Percentiles rank a stretch among this genome's conserved stretches.
These are phyloP conservation scores for Oxyria digyna DNA, from an alignment of 148 eudicot genomes.

Conservation along the genomic window DNA sequence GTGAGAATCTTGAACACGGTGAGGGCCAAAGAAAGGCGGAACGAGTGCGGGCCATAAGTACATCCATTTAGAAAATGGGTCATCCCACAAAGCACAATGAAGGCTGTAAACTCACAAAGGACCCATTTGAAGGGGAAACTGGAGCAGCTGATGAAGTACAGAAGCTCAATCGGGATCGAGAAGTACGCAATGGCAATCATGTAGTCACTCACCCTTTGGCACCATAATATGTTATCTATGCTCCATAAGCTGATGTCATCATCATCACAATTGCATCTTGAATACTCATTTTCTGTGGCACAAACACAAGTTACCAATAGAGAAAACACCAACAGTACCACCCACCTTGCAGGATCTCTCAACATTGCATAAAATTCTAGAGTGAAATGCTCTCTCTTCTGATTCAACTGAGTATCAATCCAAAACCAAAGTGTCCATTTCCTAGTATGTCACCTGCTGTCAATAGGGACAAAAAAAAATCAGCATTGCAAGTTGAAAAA, in stretches of 20 bases:
- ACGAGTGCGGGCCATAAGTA: conserved; percentile 42
- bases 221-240: conserved; percentile 25
- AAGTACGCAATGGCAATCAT: conserved; percentile 51
- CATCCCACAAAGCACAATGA: conserved; percentile 58
- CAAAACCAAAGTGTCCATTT: background rate
- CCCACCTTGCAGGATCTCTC: conserved; percentile 21
- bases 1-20: conserved; percentile 53
- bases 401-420: background rate
- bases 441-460: background rate
- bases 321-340: conserved; percentile 17
- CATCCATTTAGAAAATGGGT: conserved; percentile 50
- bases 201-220: conserved; percentile 44
- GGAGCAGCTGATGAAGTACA: conserved; percentile 48
- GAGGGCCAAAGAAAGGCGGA: conserved; percentile 39
- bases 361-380: conserved; percentile 20
- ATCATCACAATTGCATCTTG: conserved; percentile 33
- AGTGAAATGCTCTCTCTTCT: background rate
- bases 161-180: conserved; percentile 49
- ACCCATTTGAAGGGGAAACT: conserved; percentile 59
- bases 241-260: conserved; percentile 37
- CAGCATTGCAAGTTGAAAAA: background rate
- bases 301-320: conserved; percentile 17
- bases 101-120: conserved; percentile 38
- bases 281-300: conserved; percentile 20
- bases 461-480: background rate